Evolutionary conservation across 2,329 filamentous ascomycete species (phyloP).

Genomic region (Alternaria arbusti): DNA sequence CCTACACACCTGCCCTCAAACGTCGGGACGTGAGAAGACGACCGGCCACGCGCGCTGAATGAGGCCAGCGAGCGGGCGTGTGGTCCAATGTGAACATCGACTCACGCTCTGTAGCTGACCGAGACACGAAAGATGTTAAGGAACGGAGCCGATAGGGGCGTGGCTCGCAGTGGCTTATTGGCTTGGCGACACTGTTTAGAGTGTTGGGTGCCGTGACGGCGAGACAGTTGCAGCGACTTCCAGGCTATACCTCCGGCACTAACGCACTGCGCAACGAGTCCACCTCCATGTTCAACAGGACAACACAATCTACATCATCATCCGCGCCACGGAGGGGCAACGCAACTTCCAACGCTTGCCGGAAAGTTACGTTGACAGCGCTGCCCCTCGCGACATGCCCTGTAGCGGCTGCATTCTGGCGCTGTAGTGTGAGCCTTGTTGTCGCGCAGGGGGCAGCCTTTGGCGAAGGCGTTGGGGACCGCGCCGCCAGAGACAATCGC

Average conservation of each 20-base stretch:
- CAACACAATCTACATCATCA: background rate
- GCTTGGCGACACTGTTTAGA: slow-evolving; percentile 19
- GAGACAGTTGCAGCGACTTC: background rate
- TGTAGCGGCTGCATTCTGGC: slow-evolving; percentile 2
- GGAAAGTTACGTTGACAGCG: background rate
- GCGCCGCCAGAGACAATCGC: slow-evolving; percentile 14
- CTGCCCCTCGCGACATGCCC: background rate
- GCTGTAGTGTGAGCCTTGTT: slow-evolving; percentile 2
- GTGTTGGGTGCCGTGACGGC: slow-evolving; percentile 1
- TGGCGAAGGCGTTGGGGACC: slow-evolving; percentile 12
- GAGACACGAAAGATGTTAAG: slow-evolving; percentile 1
- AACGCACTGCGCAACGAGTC: background rate
- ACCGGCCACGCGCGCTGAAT: background rate
- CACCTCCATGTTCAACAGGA: background rate
- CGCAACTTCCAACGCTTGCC: background rate
- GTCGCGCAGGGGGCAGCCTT: slow-evolving; percentile 6
- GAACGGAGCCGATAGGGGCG: slow-evolving; percentile 17
- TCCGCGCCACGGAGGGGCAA: background rate
- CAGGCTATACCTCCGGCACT: background rate
- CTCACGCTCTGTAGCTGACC: slow-evolving; percentile 9
- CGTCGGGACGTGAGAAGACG: background rate
- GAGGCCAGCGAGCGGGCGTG: background rate
- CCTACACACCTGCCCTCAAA: background rate
- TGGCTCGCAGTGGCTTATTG: slow-evolving; percentile 22
- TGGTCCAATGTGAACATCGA: slow-evolving; percentile 6